A percentile compares a stretch with the other conserved stretches of the same genome.
These are phyloP conservation scores for Exserohilum rostratum DNA, from an alignment of 2,329 filamentous ascomycete species.

Conservation along the genomic window DNA sequence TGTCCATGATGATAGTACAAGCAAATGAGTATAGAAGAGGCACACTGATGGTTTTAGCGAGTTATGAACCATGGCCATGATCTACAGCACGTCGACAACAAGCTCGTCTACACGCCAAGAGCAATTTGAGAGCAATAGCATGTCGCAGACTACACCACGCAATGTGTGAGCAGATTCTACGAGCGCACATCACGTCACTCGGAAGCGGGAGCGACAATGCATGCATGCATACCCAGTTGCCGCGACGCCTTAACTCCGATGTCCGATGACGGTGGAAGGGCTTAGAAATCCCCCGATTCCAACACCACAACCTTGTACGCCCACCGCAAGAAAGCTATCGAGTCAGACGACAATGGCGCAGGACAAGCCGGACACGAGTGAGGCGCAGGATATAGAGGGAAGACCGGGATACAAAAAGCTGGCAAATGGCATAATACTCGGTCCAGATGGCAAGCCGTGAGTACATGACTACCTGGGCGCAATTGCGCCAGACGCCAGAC, in stretches of 20 bases:
- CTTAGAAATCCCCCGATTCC: conserved; percentile 27
- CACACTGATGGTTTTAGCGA: not conserved
- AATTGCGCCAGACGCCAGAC: conserved; percentile 32
- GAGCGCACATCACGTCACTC: not conserved
- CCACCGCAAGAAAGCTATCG: not conserved
- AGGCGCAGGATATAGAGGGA: conserved; percentile 34
- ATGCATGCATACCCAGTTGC: conserved; percentile 13
- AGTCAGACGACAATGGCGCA: conserved; percentile 27
- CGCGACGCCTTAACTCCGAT: conserved; percentile 17
- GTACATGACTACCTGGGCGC: conserved; percentile 39
- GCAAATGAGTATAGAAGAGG: too few relatives aligned
- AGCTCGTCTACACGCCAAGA: conserved; percentile 3
- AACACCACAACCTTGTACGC: not conserved
- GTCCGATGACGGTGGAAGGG: conserved; percentile 14
- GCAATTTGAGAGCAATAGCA: not conserved
- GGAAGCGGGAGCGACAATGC: not conserved
- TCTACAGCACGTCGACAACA: not conserved
- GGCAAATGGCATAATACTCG: conserved; percentile 75
- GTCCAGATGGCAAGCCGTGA: conserved; percentile 84
- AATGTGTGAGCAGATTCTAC: not conserved
- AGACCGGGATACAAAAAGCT: conserved; percentile 58
- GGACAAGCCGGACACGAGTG: conserved; percentile 26
- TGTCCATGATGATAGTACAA: conserved; percentile 54
- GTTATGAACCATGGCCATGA: not conserved
- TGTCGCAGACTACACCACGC: not conserved